These are phyloP conservation scores for Stachybotrys chlorohalonatus DNA, from an alignment of 2,329 filamentous ascomycete species.

Conservation along the genomic window DNA sequence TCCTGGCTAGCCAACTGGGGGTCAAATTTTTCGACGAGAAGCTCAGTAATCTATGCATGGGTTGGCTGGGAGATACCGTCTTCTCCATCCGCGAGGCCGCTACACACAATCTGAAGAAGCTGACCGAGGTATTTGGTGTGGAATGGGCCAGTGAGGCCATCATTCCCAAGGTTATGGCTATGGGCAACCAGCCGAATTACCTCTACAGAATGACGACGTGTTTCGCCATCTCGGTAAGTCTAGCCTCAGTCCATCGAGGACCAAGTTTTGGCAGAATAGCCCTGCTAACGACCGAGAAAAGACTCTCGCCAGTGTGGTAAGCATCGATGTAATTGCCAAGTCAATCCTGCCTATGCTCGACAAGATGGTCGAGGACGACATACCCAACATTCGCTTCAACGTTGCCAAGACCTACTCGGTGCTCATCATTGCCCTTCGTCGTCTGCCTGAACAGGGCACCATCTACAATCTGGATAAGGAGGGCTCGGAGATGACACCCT, in stretches of 20 bases:
- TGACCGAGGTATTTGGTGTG: constrained; percentile 96
- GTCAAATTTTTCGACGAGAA: constrained; percentile 99
- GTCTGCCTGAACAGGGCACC: constrained; percentile 81
- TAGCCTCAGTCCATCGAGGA: background rate
- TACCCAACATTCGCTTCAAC: constrained; percentile 99
- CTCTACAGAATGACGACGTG: constrained; percentile 99
- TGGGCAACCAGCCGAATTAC: constrained; percentile 98
- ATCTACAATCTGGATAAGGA: constrained; percentile 78
- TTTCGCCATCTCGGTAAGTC: constrained; percentile 90
- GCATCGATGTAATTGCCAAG: constrained; percentile 83
- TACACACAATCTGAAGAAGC: constrained; percentile 94
- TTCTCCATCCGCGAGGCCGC: constrained; percentile 98
- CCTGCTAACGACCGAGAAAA: constrained; percentile 31
- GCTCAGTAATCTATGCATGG: constrained; percentile 91
- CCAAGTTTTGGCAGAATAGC: background rate
- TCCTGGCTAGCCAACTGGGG: constrained; percentile 89
- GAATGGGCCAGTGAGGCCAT: constrained; percentile 97
- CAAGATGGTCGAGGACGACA: constrained; percentile 86
- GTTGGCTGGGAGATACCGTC: constrained; percentile 95
- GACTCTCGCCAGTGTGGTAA: constrained; percentile 91
- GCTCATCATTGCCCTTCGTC: constrained; percentile 83
- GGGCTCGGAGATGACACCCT: constrained; percentile 51
- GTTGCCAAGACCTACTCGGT: constrained; percentile 95
- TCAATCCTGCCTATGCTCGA: constrained; percentile 95
- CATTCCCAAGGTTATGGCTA: constrained; percentile 96